phyloP scores from a whole-genome alignment of 1,139 yeast genomes.

The Candida sp. region DNA sequence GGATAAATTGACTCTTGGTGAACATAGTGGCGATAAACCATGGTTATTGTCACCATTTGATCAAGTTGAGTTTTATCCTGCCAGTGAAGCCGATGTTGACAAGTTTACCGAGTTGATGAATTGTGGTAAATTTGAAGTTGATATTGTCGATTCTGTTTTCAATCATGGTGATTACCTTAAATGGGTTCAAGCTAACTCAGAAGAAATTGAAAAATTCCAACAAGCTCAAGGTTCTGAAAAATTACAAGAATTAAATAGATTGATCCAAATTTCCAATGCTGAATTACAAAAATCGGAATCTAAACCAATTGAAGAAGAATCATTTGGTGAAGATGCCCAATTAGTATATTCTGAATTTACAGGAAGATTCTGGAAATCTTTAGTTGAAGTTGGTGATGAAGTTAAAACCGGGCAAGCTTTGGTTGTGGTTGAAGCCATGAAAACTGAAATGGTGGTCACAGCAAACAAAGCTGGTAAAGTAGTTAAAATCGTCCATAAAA shows the following conservation, averaged over 20 bases:
- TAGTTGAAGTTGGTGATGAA: constrained; percentile 75
- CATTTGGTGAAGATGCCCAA: constrained; percentile 70
- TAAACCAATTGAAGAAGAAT: constrained; percentile 39
- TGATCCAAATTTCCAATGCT: constrained; percentile 80
- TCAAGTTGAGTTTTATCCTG: constrained; percentile 93
- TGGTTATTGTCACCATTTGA: constrained; percentile 93
- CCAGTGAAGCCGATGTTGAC: constrained; percentile 78
- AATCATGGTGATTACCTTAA: constrained; percentile 74
- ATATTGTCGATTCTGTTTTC: constrained; percentile 73
- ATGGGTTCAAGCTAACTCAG: constrained; percentile 75
- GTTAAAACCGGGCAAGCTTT: constrained; percentile 77
- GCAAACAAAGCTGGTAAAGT: constrained; percentile 78
- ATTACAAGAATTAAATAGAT: constrained; percentile 75
- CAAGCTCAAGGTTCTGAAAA: constrained; percentile 73
- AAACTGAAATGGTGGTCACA: constrained; percentile 89
- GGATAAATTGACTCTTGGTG: constrained; percentile 86
- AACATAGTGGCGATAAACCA: constrained; percentile 65
- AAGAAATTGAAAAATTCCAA: constrained; percentile 69
- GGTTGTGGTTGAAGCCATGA: constrained; percentile 95
- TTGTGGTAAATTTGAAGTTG: constrained; percentile 77
- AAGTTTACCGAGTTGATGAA: constrained; percentile 66
- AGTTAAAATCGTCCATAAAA: constrained; percentile 68
- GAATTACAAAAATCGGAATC: constrained; percentile 57
- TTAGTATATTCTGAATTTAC: constrained; percentile 90
- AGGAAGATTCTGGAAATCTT: constrained; percentile 95